These are phyloP conservation scores for Eremothecium sinecaudum DNA, from an alignment of 1,139 yeast genomes.

Conservation along the genomic window DNA sequence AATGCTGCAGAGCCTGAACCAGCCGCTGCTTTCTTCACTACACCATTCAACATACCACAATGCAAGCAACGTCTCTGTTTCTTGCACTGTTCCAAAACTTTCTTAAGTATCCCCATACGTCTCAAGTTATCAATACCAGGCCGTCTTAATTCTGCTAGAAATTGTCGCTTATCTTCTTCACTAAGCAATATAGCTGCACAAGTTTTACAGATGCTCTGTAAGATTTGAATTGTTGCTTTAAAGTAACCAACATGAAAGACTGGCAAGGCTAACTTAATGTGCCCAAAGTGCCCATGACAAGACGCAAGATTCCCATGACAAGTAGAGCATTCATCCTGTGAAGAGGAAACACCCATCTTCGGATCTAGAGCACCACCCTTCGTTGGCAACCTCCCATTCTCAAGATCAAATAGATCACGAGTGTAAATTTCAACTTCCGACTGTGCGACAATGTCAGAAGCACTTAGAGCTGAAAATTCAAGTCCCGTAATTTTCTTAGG, in stretches of 20 bases:
- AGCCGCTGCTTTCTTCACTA: slow-evolving; percentile 92
- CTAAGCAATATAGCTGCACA: slow-evolving; percentile 75
- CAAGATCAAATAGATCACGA: slow-evolving; percentile 84
- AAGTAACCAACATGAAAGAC: slow-evolving; percentile 97
- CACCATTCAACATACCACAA: slow-evolving; percentile 89
- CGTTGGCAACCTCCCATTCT: slow-evolving; percentile 74
- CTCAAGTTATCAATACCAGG: slow-evolving; percentile 87
- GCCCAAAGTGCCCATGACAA: slow-evolving; percentile 98
- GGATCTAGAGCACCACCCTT: slow-evolving; percentile 83
- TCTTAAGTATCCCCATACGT: slow-evolving; percentile 80
- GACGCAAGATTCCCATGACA: slow-evolving; percentile 89
- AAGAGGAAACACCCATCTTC: slow-evolving; percentile 88
- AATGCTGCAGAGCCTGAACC: slow-evolving; percentile 89
- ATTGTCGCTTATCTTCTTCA: slow-evolving; percentile 60
- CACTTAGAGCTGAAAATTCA: slow-evolving; percentile 85
- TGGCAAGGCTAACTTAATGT: slow-evolving; percentile 83
- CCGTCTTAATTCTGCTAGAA: slow-evolving; percentile 64
- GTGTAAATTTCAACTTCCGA: slow-evolving; percentile 91
- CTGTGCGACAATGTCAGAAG: slow-evolving; percentile 85
- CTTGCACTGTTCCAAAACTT: slow-evolving; percentile 82
- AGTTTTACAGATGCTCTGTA: slow-evolving; percentile 86
- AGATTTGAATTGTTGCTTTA: slow-evolving; percentile 78
- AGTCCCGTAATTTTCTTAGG: slow-evolving; percentile 88
- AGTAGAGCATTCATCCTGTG: slow-evolving; percentile 73
- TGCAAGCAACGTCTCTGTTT: slow-evolving; percentile 84